A percentile compares a stretch with the other conserved stretches of the same genome.
phyloP scores from a whole-genome alignment of 139 green algal genomes.

The Coccomyxa sp. region DNA sequence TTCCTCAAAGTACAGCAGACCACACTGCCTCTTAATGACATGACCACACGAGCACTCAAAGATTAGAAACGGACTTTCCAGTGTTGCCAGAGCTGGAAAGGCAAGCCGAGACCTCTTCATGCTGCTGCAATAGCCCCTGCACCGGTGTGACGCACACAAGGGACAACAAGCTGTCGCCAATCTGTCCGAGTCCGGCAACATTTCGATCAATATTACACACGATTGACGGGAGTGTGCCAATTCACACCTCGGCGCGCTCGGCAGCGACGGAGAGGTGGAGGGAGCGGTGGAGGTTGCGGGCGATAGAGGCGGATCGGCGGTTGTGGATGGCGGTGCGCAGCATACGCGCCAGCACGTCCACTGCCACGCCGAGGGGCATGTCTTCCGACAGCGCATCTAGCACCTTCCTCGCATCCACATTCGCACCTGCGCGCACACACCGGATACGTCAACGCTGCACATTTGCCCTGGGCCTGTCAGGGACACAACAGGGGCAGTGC shows the following conservation, averaged over 20 bases:
- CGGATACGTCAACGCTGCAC: neutral
- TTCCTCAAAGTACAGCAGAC: no score
- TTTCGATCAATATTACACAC: no score
- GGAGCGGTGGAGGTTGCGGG: constrained; percentile 13
- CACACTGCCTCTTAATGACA: no score
- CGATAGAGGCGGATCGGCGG: constrained; percentile 31
- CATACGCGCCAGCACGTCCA: constrained; percentile 48
- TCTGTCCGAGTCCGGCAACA: no score
- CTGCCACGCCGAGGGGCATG: constrained; percentile 62
- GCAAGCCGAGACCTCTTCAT: no score
- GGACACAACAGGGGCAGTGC: neutral
- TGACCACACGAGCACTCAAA: no score
- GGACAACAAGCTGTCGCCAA: no score
- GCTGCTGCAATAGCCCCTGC: no score
- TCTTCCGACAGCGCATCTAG: constrained; percentile 50
- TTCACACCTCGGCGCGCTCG: constrained; percentile 13
- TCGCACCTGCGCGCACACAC: constrained; percentile 31
- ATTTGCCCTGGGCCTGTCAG: neutral
- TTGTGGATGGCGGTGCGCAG: constrained; percentile 56
- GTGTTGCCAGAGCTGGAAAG: no score
- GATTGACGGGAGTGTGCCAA: neutral
- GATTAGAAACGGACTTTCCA: no score
- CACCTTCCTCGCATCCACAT: constrained; percentile 57
- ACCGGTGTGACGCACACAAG: no score
- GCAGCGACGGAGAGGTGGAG: constrained; percentile 2